Evolutionary conservation across 148 eudicot species (phyloP).

Genomic region (Vaccinium vitisidaea): DNA sequence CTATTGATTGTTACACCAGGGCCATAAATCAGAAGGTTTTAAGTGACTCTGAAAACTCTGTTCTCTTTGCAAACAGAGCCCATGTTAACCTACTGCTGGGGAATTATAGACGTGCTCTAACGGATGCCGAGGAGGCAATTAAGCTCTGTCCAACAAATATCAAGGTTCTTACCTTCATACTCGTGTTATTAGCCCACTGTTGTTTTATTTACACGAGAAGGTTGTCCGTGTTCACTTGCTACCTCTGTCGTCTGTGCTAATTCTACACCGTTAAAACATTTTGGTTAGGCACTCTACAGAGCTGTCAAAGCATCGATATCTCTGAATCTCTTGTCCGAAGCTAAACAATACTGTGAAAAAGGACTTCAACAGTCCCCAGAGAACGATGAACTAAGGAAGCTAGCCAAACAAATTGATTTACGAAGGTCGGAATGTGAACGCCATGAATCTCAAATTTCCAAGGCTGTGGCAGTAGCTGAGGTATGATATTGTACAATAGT

Average conservation of each 20-base stretch:
- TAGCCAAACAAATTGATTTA: slow-evolving; percentile 47
- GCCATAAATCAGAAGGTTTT: slow-evolving; percentile 85
- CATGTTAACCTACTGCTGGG: slow-evolving; percentile 86
- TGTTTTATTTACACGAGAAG: background rate
- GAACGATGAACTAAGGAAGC: slow-evolving; percentile 77
- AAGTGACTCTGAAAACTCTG: slow-evolving; percentile 64
- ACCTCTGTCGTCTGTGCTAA: background rate
- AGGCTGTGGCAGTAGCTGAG: slow-evolving; percentile 65
- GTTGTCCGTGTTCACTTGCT: background rate
- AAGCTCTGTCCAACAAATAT: slow-evolving; percentile 67
- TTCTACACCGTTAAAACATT: background rate
- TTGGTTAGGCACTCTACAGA: slow-evolving; percentile 69
- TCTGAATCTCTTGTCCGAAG: slow-evolving; percentile 63
- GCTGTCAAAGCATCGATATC: slow-evolving; percentile 83
- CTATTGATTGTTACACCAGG: slow-evolving; percentile 81
- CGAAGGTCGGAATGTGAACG: slow-evolving; percentile 52
- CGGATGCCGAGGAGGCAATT: slow-evolving; percentile 86
- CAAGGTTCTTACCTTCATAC: slow-evolving; percentile 49
- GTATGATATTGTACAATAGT: slow-evolving; percentile 28
- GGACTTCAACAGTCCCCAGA: slow-evolving; percentile 65
- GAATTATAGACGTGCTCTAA: slow-evolving; percentile 78
- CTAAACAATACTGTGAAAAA: slow-evolving; percentile 68
- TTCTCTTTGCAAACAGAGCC: slow-evolving; percentile 79
- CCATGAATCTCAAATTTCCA: slow-evolving; percentile 63
- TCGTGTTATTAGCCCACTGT: background rate